These are phyloP conservation scores for Syzygium oleosum DNA, from an alignment of 345 rosid genomes.

Conservation along the genomic window DNA sequence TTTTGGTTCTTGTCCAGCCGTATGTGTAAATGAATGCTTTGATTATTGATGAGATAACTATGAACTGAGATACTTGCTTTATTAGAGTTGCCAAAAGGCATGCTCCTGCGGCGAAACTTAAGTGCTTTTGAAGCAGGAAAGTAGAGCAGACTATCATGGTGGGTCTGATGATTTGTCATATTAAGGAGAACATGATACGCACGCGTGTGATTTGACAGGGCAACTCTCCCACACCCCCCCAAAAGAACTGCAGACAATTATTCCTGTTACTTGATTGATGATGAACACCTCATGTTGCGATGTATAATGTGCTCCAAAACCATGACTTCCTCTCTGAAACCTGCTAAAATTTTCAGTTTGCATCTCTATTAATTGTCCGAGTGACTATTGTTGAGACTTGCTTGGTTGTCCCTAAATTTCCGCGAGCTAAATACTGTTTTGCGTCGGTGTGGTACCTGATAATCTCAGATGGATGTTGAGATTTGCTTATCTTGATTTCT, in stretches of 20 bases:
- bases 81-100: neutral
- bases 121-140: neutral
- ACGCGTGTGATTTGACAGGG: neutral
- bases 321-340: neutral
- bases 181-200: neutral
- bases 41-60: neutral
- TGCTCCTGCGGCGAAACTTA: neutral
- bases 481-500: neutral
- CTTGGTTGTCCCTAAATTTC: neutral
- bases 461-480: neutral
- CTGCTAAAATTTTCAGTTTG: neutral
- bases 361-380: neutral
- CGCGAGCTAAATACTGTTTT: neutral
- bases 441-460: neutral
- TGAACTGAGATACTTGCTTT: neutral
- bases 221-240: neutral
- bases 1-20: neutral
- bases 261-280: neutral
- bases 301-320: neutral
- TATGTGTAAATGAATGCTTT: neutral
- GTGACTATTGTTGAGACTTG: neutral
- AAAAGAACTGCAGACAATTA: neutral
- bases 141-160: neutral
- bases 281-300: neutral
- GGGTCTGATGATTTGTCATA: neutral